phyloP scores from a whole-genome alignment of 306 rosid species.

The Medicago truncatula region MtrunA17r5.0-ANR NC_053046.1:13338001-13338500 shows the following conservation, averaged over 20 bases:
- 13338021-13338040: not conserved
- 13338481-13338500: not conserved
- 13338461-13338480: too few relatives aligned
- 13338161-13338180: conserved; percentile 54
- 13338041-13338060: not conserved
- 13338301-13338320: too few relatives aligned
- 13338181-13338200: conserved; percentile 45
- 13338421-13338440: not conserved
- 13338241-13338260: not conserved
- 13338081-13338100: conserved; percentile 55
- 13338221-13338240: not conserved
- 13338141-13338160: conserved; percentile 11
- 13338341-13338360: conserved; percentile 57
- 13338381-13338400: conserved; percentile 55
- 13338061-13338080: conserved; percentile 39
- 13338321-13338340: not conserved
- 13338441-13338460: not conserved
- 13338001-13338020: too few relatives aligned
- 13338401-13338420: conserved; percentile 24
- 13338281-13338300: not conserved
- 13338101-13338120: conserved; percentile 48
- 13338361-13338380: conserved; percentile 50
- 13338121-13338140: conserved; percentile 52
- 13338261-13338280: not conserved
- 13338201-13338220: not conserved